Conservation (phyloP, 176 grass and related monocot genomes). For the Tillandsia fasciculata region DNA sequence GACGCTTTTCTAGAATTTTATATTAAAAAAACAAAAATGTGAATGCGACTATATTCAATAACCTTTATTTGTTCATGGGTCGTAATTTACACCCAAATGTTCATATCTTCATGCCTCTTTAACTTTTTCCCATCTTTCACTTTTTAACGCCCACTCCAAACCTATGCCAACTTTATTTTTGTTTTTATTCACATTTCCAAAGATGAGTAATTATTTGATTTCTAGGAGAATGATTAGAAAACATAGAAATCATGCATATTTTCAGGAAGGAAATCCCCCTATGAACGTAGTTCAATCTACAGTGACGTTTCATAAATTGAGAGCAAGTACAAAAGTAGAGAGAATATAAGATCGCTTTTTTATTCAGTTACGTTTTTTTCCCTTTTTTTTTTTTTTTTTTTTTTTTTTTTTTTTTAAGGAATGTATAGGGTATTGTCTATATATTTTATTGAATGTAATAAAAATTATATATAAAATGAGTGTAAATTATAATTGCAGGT, state of each 20-base stretch:
- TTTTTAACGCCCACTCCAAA: not conserved
- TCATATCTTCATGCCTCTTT: not conserved
- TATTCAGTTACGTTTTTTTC: not conserved
- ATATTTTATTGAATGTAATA: no score
- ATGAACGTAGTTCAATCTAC: not conserved
- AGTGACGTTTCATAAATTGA: not conserved
- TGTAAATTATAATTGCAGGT: no score
- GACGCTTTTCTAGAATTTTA: no score
- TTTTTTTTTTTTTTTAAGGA: no score
- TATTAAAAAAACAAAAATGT: no score
- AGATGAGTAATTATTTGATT: not conserved
- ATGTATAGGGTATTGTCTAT: no score
- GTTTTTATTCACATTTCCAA: not conserved
- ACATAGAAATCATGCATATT: not conserved
- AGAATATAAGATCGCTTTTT: not conserved
- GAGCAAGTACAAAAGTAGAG: not conserved
- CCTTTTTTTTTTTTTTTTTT: not conserved
- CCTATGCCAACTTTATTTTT: not conserved
- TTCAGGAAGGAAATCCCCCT: not conserved
- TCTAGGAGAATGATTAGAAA: not conserved
- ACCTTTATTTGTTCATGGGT: no score
- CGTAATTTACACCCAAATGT: no score
- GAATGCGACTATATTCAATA: no score
- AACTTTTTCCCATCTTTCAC: not conserved
- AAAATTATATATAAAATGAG: no score